phyloP scores from a whole-genome alignment of 805 yeast genomes.

The Saturnispora gosingensis region DNA sequence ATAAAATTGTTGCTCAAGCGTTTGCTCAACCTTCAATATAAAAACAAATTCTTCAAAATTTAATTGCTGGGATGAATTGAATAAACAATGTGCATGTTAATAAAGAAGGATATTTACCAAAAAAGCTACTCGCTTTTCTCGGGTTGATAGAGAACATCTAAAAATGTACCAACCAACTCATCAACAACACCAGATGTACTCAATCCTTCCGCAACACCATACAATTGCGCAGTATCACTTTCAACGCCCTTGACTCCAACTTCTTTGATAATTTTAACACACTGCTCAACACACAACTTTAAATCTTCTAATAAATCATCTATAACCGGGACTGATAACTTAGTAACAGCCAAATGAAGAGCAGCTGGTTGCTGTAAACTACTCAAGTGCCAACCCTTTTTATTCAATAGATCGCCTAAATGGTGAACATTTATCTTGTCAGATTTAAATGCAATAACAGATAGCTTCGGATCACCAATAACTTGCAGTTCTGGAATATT shows the following conservation, averaged over 20 bases:
- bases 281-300: slow-evolving; percentile 33
- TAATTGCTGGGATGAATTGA: not conserved
- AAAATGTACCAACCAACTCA: slow-evolving; percentile 63
- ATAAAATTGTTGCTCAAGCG: no score
- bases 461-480: slow-evolving; percentile 76
- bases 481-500: slow-evolving; percentile 52
- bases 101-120: not conserved
- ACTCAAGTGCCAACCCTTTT: slow-evolving; percentile 81
- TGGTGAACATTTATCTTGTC: slow-evolving; percentile 58
- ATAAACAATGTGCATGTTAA: not conserved
- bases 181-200: slow-evolving; percentile 79
- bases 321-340: slow-evolving; percentile 51
- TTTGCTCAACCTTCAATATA: not conserved
- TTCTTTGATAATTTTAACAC: slow-evolving; percentile 20
- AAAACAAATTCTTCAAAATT: not conserved
- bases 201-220: slow-evolving; percentile 93
- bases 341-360: slow-evolving; percentile 81
- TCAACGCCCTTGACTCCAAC: slow-evolving; percentile 9
- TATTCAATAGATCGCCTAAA: slow-evolving; percentile 59
- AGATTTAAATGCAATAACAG: slow-evolving; percentile 76
- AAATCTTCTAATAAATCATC: slow-evolving; percentile 51
- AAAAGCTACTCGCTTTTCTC: slow-evolving; percentile 6
- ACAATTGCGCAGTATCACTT: slow-evolving; percentile 75
- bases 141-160: slow-evolving; percentile 69
- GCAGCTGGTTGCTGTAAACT: slow-evolving; percentile 88